Base-by-base conservation (phyloP, 2,329 filamentous ascomycete genomes). In the Colletotrichum agaves region DNA sequence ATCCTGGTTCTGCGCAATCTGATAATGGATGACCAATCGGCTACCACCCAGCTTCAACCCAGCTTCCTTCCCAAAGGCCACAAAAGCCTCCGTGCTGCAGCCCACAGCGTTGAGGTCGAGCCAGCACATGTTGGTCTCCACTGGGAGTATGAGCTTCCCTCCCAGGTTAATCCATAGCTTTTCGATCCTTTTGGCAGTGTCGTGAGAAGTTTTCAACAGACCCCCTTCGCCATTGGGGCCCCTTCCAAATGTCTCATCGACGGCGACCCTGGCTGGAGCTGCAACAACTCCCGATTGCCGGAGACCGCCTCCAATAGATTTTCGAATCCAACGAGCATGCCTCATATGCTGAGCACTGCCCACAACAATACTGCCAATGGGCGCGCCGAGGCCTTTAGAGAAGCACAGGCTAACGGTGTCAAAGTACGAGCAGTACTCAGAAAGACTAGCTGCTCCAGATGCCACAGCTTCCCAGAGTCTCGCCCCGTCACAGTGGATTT, bases 41-140 rank as follows among this genome's bases (percentile, higher is more conserved):
- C 76, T 75, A 2, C 77, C 77, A 61, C 76, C 69, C 4, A 84
- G 72, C 67, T 78, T 80, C 63, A 87, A 73, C 0, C 84, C 84
- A 11, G 75, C 78, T 37, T 80, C 80, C 53, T 74, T 73, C 5
- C 80, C 81, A 35, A 83, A 74, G 71, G 78, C 74, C 13, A 75
- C 74, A 58, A 86, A 80, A 43, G 74, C 76, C 61, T 75, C 75
- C 5, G 58, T 69, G 13, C 76, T 75, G 69, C 83, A 81, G 2
- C 87, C 86, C 11, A 87, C 85, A 1, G 85, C 84, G 33, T 88
- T 85, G 15, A 96, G 81, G 76, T 97, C 90, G 65, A 97, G 75
- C 93, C 93, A 97, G 37, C 93, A 88, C 92, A 97, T 97, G 79
- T 97, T 97, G n/a, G 93, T 97, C 75, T 97, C 90, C 1, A 92